These are phyloP conservation scores for Paradendryphiella salina DNA, from an alignment of 2,329 filamentous ascomycete genomes.

Conservation along the genomic window DNA sequence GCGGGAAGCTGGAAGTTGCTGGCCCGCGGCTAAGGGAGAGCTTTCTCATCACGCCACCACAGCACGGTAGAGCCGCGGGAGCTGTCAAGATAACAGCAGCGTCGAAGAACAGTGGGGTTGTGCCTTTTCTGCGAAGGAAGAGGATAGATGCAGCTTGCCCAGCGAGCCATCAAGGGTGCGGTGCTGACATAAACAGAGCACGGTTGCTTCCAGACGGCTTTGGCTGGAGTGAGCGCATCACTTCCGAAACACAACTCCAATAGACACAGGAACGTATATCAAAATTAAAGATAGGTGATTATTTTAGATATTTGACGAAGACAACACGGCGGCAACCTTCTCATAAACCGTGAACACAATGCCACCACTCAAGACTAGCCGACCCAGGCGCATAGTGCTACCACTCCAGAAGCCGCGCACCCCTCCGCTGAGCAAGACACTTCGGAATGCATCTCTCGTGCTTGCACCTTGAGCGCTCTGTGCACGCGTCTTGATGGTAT, in stretches of 20 bases:
- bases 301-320: background rate
- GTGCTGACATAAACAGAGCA: background rate
- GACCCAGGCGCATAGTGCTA: slow-evolving; percentile 35
- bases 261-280: background rate
- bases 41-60: background rate
- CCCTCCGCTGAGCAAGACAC: slow-evolving; percentile 28
- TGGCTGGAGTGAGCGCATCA: background rate
- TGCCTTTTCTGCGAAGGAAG: background rate
- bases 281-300: background rate
- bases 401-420: slow-evolving; percentile 38
- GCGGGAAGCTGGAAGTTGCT: slow-evolving; percentile 1
- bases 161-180: background rate
- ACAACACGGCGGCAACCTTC: slow-evolving; percentile 25
- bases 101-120: background rate
- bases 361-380: slow-evolving; percentile 37
- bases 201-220: too few species aligned
- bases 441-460: slow-evolving; percentile 29
- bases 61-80: background rate
- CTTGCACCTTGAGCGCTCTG: slow-evolving; percentile 40
- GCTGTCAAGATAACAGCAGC: background rate
- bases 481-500: slow-evolving; percentile 49
- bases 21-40: slow-evolving; percentile 5
- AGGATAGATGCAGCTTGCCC: background rate
- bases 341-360: slow-evolving; percentile 43
- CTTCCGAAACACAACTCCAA: background rate